phyloP scores from a whole-genome alignment of 768 basidiomycete species.

The Russula foetens region DNA sequence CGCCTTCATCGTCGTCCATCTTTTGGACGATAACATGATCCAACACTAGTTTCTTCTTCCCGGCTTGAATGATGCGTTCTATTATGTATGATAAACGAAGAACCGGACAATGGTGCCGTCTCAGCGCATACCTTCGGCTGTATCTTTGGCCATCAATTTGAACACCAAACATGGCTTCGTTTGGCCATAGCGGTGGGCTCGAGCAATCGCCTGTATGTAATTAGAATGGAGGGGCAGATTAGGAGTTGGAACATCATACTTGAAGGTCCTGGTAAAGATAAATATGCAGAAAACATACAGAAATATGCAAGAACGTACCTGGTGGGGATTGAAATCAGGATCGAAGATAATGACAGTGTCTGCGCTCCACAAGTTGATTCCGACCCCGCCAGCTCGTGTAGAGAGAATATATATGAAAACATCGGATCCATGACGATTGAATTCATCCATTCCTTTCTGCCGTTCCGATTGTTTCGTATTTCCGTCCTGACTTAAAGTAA shows the following conservation, averaged over 20 bases:
- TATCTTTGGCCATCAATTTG: conserved; percentile 92
- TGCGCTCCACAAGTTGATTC: conserved; percentile 56
- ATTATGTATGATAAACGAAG: not conserved
- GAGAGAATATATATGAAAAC: conserved; percentile 87
- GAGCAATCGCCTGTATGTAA: conserved; percentile 71
- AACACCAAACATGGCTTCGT: conserved; percentile 91
- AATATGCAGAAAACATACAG: not conserved
- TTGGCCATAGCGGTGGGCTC: conserved; percentile 93
- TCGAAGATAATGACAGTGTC: conserved; percentile 89
- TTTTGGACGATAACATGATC: conserved; percentile 96
- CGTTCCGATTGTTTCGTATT: conserved; percentile 76
- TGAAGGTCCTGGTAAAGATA: conserved; percentile 64
- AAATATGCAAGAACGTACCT: conserved; percentile 37
- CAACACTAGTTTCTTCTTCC: conserved; percentile 91
- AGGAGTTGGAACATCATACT: conserved; percentile 38
- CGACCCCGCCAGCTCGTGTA: conserved; percentile 57
- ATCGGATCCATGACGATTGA: conserved; percentile 82
- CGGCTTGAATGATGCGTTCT: conserved; percentile 89
- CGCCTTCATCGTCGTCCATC: conserved; percentile 79
- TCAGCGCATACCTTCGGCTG: conserved; percentile 64
- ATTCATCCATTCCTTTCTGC: conserved; percentile 93
- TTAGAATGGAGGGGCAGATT: not conserved
- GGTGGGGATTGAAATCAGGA: conserved; percentile 98
- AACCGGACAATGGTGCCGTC: not conserved
- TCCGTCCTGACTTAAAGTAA: conserved; percentile 58